Evolutionary conservation across 208 protist genomes (phyloP), one percentile per base, ranked within the genome.

Genomic region (Trypanosoma brucei): DNA sequence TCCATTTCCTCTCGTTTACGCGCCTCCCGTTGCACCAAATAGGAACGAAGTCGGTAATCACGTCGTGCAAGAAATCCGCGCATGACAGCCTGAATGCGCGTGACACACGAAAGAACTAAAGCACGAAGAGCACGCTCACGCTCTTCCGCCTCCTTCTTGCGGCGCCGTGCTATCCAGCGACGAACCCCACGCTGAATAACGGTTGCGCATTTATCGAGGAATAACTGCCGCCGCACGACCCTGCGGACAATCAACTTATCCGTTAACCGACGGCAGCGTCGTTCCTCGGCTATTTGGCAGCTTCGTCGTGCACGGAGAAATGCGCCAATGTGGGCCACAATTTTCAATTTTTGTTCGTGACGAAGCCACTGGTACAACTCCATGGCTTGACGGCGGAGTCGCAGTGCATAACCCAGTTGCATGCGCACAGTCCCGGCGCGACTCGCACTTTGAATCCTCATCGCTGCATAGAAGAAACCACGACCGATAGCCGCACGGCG

Each of bases 1-100:
- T 86, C 80, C 58, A 66, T 64, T 37, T 76, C 68, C 54, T 73
- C 64, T 6, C 84, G 79, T 72, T 84, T 80, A 33, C 3, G 34
- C 30, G 62, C 44, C 45, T 54, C 55, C 6, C 54, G 59, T 5
- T 54, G 39, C 14, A 49, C 57, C 5, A 55, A 42, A 33, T 46
- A 65, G 7, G 52, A 44, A 51, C 62, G 78, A 4, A 35, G 11
- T 2, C 49, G 55, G 3, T 70, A 72, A 22, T 65, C 59, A 3
- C 55, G 42, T 0, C 76, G 70, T 14, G 84, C 78, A 0, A 51
- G 35, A 5, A 57, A 70, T 2, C 52, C 40, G 0, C 84, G 81
- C 81, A 83, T 84, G 30, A 68, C 48, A 3, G 55, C 22, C 62
- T 91, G 84, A 50, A 91, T 60, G 8, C 51, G 38, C 38, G 70